Evolutionary conservation across 129 eudicot species (phyloP), one percentile per base, ranked within the genome.

Genomic region (Pseudognaphalium luteoalbum): DNA sequence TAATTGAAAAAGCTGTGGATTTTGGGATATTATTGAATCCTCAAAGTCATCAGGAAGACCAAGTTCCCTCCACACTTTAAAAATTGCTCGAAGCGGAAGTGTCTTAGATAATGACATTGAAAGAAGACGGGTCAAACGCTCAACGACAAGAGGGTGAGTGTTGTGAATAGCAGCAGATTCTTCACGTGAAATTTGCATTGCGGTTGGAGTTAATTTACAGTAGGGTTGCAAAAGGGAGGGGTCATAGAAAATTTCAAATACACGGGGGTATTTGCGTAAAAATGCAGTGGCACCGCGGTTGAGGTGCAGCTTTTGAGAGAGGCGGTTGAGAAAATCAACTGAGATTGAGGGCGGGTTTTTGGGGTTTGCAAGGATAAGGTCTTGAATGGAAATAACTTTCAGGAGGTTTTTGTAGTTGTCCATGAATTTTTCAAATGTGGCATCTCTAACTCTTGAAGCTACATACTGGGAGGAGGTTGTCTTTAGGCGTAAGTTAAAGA

Each of bases 1-100:
- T 47, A 91, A 75, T 2, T 58, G 66, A 74, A 94, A 94, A 74
- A 89, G n/a, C n/a, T 77, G 72, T 10, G 88, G 80, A 71, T 87
- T 83, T 75, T 62, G 73, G 0, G 82, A 74, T 17, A 94, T 83
- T 51, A 94, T 85, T 6, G 90, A 85, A 57, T 89, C 97, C 89
- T 94, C 99, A 19, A 91, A 91, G 76, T 91, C 85, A 74, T 94
- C 97, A 30, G 97, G 97, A 12, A 91, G 85, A 21, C 97, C 97
- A 39, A 94, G 85, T 70, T 91, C 99, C 74, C 88, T 89, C 93
- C 93, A 94, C 10, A 94, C 97, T 65, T 94, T 94, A 68, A 91
- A 91, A 66, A 94, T 78, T 29, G 96, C 98, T 21, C 97, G 73
- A 39, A 91, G 85, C 11, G 98, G 98, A 72, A 94, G 44, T 17